A percentile compares a stretch with the other conserved stretches of the same genome.
phyloP scores from a whole-genome alignment of 108 stramenopile species.

The Conticribra guillardii region DNA sequence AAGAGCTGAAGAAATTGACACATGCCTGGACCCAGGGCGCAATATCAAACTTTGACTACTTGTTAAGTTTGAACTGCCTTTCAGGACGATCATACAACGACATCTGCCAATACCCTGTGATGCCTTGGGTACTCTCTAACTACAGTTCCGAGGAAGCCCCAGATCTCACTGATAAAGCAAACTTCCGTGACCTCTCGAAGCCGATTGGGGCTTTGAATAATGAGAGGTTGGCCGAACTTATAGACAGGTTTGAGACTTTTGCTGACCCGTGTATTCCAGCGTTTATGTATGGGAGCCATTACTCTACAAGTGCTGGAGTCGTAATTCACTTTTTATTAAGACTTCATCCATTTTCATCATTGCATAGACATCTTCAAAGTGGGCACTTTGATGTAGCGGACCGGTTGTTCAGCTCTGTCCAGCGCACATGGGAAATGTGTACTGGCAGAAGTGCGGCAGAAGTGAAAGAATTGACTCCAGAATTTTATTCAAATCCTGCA shows the following conservation, averaged over 20 bases:
- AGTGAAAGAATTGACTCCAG: slow-evolving; percentile 97
- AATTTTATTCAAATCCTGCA: slow-evolving; percentile 93
- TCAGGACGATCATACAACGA: slow-evolving; percentile 97
- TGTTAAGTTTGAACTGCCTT: slow-evolving; percentile 92
- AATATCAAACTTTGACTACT: slow-evolving; percentile 97
- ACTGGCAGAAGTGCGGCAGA: slow-evolving; percentile 89
- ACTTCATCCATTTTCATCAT: slow-evolving; percentile 91
- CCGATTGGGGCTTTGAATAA: slow-evolving; percentile 96
- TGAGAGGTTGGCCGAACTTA: slow-evolving; percentile 87
- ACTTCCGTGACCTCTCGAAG: slow-evolving; percentile 94
- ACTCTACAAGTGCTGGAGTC: slow-evolving; percentile 96
- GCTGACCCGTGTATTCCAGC: slow-evolving; percentile 93
- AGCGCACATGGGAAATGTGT: slow-evolving; percentile 92
- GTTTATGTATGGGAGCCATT: slow-evolving; percentile 98
- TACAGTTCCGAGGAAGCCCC: slow-evolving; percentile 89
- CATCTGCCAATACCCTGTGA: slow-evolving; percentile 98
- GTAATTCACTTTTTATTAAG: slow-evolving; percentile 96
- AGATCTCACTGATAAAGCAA: slow-evolving; percentile 80
- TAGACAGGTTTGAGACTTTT: slow-evolving; percentile 92
- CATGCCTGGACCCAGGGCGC: slow-evolving; percentile 91
- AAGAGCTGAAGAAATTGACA: slow-evolving; percentile 81
- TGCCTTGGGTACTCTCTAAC: slow-evolving; percentile 98
- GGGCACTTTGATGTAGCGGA: slow-evolving; percentile 98
- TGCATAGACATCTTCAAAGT: slow-evolving; percentile 93
- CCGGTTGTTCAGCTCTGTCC: slow-evolving; percentile 94